Percentiles rank a stretch among this genome's conserved stretches.
Evolutionary conservation across 129 eudicot species (phyloP).

Genomic region (Centaurea solstitialis): DNA sequence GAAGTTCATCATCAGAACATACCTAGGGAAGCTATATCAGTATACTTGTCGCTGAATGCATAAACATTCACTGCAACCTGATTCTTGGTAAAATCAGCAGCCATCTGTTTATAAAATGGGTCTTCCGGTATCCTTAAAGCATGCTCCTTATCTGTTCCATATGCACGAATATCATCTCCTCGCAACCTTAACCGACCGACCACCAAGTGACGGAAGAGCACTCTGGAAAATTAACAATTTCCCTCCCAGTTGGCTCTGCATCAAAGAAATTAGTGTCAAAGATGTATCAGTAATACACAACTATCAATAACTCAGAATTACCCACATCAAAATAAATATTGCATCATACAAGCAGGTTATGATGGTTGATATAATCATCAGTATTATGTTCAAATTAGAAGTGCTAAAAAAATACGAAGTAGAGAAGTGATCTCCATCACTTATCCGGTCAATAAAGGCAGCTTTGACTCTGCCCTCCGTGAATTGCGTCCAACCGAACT

Average conservation of each 20-base stretch:
- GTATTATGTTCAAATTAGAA: too few relatives aligned
- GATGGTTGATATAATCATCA: background rate
- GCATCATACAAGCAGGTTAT: background rate
- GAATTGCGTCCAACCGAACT: too few relatives aligned
- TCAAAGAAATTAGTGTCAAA: constrained; percentile 8
- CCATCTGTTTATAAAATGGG: constrained; percentile 94
- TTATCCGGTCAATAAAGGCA: too few relatives aligned
- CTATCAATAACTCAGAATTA: background rate
- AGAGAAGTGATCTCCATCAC: too few relatives aligned
- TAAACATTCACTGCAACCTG: constrained; percentile 84
- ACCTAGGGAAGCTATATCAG: constrained; percentile 87
- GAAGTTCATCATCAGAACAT: constrained; percentile 18
- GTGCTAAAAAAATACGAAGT: too few relatives aligned
- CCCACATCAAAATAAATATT: background rate
- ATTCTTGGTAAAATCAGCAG: constrained; percentile 90
- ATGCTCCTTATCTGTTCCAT: constrained; percentile 91
- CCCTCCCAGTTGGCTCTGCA: constrained; percentile 91
- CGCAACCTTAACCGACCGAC: constrained; percentile 89
- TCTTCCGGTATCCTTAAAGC: constrained; percentile 78
- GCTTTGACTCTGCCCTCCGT: too few relatives aligned
- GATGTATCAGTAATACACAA: background rate
- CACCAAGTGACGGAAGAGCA: constrained; percentile 84
- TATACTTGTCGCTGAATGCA: constrained; percentile 91
- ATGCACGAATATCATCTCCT: constrained; percentile 83
- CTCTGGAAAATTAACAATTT: constrained; percentile 86